Percentiles rank a stretch among this genome's conserved stretches.
These are phyloP conservation scores for Paxillus involutus DNA, from an alignment of 768 basidiomycete genomes.

Conservation along the genomic window DNA sequence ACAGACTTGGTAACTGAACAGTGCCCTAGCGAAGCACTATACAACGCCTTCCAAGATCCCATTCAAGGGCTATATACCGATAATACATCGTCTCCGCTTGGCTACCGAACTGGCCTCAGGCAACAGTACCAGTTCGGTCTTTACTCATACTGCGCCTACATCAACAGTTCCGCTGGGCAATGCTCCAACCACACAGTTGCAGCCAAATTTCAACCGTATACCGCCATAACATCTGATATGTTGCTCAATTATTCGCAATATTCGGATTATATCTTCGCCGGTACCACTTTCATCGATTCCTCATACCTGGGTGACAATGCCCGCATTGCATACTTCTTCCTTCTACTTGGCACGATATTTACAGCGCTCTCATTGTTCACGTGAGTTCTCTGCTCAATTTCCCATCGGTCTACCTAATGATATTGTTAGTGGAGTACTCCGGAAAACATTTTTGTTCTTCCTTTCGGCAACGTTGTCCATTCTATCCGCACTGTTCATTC, in stretches of 20 bases:
- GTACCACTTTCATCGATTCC: slow-evolving; percentile 58
- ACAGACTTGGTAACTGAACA: not conserved
- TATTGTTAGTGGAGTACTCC: slow-evolving; percentile 58
- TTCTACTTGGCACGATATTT: slow-evolving; percentile 70
- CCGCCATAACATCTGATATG: slow-evolving; percentile 68
- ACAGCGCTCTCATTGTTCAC: slow-evolving; percentile 63
- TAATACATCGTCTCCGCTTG: slow-evolving; percentile 64
- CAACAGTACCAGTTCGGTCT: slow-evolving; percentile 77
- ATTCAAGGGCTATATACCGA: slow-evolving; percentile 64
- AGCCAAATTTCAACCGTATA: slow-evolving; percentile 63
- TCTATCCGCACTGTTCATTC: slow-evolving; percentile 57
- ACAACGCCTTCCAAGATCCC: slow-evolving; percentile 51
- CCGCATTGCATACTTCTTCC: slow-evolving; percentile 71
- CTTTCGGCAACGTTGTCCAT: slow-evolving; percentile 63
- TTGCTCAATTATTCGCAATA: slow-evolving; percentile 55
- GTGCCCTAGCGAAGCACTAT: slow-evolving; percentile 47
- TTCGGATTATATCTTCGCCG: slow-evolving; percentile 51
- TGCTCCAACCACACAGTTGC: slow-evolving; percentile 66
- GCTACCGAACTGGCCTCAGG: slow-evolving; percentile 56
- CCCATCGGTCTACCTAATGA: slow-evolving; percentile 2
- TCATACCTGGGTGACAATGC: slow-evolving; percentile 62
- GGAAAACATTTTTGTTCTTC: slow-evolving; percentile 65
- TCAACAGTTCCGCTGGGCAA: slow-evolving; percentile 55
- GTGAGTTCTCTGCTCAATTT: slow-evolving; percentile 41
- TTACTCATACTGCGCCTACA: slow-evolving; percentile 77